Evolutionary conservation across 345 rosid species (phyloP).

Genomic region (Erodium maritimum): DNA sequence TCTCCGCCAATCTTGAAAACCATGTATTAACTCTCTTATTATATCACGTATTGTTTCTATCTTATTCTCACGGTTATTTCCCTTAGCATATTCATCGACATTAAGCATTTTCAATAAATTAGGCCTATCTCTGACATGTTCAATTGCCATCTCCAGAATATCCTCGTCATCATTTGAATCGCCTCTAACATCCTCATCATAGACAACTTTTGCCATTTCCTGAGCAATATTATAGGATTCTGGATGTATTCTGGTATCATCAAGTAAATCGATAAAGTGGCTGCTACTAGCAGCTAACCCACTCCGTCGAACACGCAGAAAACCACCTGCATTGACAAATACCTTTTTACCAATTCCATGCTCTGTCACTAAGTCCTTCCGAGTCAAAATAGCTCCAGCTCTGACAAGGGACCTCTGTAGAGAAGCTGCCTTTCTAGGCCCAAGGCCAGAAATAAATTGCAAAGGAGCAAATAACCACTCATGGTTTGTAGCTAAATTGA

Average conservation of each 20-base stretch:
- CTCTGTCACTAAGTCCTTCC: conserved; percentile 61
- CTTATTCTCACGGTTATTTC: conserved; percentile 50
- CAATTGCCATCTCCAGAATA: conserved; percentile 92
- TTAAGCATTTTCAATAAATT: conserved; percentile 42
- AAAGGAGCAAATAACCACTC: conserved; percentile 93
- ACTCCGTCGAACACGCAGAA: conserved; percentile 84
- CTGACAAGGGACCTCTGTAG: conserved; percentile 89
- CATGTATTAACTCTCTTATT: conserved; percentile 64
- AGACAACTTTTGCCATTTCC: conserved; percentile 86
- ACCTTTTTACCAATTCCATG: conserved; percentile 92
- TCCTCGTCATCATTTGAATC: conserved; percentile 88
- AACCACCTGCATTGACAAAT: conserved; percentile 86
- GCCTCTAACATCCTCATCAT: conserved; percentile 51
- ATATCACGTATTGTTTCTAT: conserved; percentile 65
- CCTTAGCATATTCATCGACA: conserved; percentile 44
- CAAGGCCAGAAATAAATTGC: conserved; percentile 92
- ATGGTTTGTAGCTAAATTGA: conserved; percentile 79
- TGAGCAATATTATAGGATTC: conserved; percentile 86
- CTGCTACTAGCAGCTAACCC: conserved; percentile 91
- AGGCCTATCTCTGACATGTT: conserved; percentile 85
- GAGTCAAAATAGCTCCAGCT: conserved; percentile 77
- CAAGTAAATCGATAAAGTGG: conserved; percentile 88
- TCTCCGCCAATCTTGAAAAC: conserved; percentile 87
- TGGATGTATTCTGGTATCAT: conserved; percentile 97
- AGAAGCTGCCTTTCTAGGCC: conserved; percentile 92